Evolutionary conservation across 306 rosid genomes (phyloP).

Genomic region (Crataegus laevigata): DNA sequence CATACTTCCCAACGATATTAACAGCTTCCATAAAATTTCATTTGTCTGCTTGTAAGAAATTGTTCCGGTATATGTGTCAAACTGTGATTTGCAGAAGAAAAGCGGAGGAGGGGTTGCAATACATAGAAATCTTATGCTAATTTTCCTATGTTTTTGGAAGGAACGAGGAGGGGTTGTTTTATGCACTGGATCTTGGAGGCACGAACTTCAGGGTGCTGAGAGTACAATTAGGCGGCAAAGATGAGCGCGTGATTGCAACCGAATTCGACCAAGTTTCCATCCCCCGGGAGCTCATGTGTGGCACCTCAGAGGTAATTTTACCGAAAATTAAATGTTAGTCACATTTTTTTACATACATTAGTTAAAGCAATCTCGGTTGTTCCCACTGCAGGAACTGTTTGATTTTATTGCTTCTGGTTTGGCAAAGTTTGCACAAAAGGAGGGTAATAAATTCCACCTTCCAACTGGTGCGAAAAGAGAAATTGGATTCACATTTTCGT

Average conservation of each 20-base stretch:
- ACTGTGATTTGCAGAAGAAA: too few species aligned
- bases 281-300: slow-evolving; percentile 69
- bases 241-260: slow-evolving; percentile 62
- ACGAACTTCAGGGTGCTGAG: slow-evolving; percentile 85
- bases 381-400: slow-evolving; percentile 53
- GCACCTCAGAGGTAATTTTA: slow-evolving; percentile 51
- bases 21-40: too few species aligned
- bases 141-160: slow-evolving; percentile 22
- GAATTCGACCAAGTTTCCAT: slow-evolving; percentile 77
- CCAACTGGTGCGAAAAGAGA: slow-evolving; percentile 55
- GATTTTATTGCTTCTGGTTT: slow-evolving; percentile 80
- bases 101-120: too few species aligned
- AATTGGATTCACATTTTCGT: slow-evolving; percentile 91
- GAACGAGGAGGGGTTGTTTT: slow-evolving; percentile 82
- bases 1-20: too few species aligned
- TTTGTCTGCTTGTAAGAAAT: too few species aligned
- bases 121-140: neutral
- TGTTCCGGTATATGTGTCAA: too few species aligned
- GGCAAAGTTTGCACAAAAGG: slow-evolving; percentile 55
- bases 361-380: neutral
- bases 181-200: slow-evolving; percentile 96
- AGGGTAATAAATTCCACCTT: slow-evolving; percentile 49
- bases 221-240: slow-evolving; percentile 73
- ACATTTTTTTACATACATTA: neutral
- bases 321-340: neutral